A percentile compares a stretch with the other conserved stretches of the same genome.
These are phyloP conservation scores for Neurospora tetraspora DNA, from an alignment of 495 filamentous ascomycete species.

Conservation along the genomic window DNA sequence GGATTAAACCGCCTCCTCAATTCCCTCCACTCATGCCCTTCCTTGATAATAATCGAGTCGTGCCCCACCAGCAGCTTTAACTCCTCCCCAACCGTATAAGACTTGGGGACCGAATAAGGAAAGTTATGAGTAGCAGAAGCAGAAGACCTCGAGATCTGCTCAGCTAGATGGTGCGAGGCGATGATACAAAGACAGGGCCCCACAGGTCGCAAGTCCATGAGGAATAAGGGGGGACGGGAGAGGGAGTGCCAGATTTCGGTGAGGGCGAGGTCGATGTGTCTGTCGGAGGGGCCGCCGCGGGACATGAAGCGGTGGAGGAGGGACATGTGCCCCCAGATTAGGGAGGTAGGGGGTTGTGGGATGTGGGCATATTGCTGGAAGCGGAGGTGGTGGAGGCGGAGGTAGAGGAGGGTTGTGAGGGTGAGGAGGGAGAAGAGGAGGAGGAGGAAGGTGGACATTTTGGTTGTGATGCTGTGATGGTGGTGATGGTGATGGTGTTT, in stretches of 20 bases:
- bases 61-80: constrained; percentile 26
- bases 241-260: neutral
- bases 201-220: constrained; percentile 29
- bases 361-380: constrained; percentile 22
- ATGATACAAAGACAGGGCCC: constrained; percentile 26
- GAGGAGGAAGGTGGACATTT: constrained; percentile 3
- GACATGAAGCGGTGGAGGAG: constrained; percentile 11
- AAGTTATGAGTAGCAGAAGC: constrained; percentile 17
- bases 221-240: constrained; percentile 18
- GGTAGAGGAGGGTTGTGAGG: constrained; percentile 7
- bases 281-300: neutral
- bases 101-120: constrained; percentile 35
- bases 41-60: constrained; percentile 23
- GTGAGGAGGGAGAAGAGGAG: neutral
- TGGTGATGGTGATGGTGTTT: neutral
- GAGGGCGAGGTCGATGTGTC: constrained; percentile 11
- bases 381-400: constrained; percentile 9
- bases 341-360: constrained; percentile 19
- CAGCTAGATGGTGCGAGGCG: constrained; percentile 33
- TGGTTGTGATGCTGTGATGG: neutral
- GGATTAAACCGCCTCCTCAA: constrained; percentile 32
- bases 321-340: constrained; percentile 25
- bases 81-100: constrained; percentile 17
- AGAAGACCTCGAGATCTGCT: constrained; percentile 27
- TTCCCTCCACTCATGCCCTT: constrained; percentile 31